These are phyloP conservation scores for Myriosclerotinia curreyana DNA, from an alignment of 2,329 filamentous ascomycete genomes.

Conservation along the genomic window DNA sequence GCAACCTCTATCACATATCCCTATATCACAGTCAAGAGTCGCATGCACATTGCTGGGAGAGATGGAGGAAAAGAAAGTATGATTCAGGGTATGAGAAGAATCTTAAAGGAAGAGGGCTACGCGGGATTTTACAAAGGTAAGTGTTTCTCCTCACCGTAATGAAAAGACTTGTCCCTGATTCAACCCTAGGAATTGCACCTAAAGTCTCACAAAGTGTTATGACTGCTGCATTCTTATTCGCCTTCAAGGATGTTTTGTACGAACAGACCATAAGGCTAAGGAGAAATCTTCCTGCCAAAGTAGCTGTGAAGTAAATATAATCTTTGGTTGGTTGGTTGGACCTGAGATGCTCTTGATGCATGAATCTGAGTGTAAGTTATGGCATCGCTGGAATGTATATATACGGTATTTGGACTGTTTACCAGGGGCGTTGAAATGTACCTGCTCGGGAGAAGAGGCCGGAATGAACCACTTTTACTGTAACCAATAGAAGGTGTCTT, in stretches of 20 bases:
- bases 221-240: slow-evolving; percentile 93
- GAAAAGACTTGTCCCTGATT: slow-evolving; percentile 27
- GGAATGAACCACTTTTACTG: background rate
- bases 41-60: slow-evolving; percentile 86
- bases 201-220: slow-evolving; percentile 97
- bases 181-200: slow-evolving; percentile 73
- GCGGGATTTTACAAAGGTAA: slow-evolving; percentile 86
- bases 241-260: slow-evolving; percentile 96
- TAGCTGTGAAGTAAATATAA: slow-evolving; percentile 12
- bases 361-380: slow-evolving; percentile 16
- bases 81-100: slow-evolving; percentile 70
- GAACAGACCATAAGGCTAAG: slow-evolving; percentile 72
- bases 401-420: slow-evolving; percentile 3
- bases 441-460: slow-evolving; percentile 10
- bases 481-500: background rate
- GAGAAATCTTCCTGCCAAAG: slow-evolving; percentile 34
- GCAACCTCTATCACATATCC: slow-evolving; percentile 94
- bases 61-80: slow-evolving; percentile 78
- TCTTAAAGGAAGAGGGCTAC: slow-evolving; percentile 88
- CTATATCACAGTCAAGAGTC: slow-evolving; percentile 98
- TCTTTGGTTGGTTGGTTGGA: background rate
- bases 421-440: slow-evolving; percentile 14
- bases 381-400: slow-evolving; percentile 11
- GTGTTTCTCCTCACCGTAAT: slow-evolving; percentile 31
- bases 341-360: background rate